Evolutionary conservation across 2,329 filamentous ascomycete genomes (phyloP).

Genomic region (Botrytis aclada): DNA sequence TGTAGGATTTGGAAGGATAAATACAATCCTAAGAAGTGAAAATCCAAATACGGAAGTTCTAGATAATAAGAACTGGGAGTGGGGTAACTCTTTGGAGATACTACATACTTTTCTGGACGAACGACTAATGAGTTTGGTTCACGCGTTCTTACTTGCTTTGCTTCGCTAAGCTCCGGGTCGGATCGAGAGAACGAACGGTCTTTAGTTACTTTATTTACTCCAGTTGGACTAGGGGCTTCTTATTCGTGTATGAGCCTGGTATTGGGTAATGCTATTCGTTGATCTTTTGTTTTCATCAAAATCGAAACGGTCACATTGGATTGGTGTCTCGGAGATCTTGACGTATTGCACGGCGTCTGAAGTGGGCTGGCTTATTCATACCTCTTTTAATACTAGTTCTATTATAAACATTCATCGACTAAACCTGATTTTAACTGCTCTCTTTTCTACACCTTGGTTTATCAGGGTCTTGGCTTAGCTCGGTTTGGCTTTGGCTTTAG

Average conservation of each 20-base stretch:
- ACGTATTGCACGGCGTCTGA: background rate
- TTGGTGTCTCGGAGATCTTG: slow-evolving; percentile 7
- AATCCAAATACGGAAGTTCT: slow-evolving; percentile 8
- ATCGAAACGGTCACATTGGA: slow-evolving; percentile 9
- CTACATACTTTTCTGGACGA: background rate
- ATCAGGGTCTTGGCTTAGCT: background rate
- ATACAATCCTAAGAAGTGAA: slow-evolving; percentile 53
- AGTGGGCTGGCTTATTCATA: slow-evolving; percentile 4
- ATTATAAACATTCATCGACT: background rate
- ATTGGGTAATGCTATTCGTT: slow-evolving; percentile 3
- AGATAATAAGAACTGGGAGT: background rate
- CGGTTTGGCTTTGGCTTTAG: background rate
- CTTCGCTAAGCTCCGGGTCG: slow-evolving; percentile 12
- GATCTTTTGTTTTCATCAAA: background rate
- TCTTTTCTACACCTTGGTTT: background rate
- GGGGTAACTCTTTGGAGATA: background rate
- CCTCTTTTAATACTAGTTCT: slow-evolving; percentile 4
- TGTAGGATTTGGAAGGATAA: slow-evolving; percentile 93
- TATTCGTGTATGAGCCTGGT: background rate
- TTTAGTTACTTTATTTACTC: background rate
- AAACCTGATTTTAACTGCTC: background rate
- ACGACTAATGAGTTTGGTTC: slow-evolving; percentile 15
- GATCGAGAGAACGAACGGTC: slow-evolving; percentile 2
- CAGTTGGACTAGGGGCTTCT: background rate
- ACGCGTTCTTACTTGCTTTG: background rate